phyloP scores from a whole-genome alignment of 305 asterid genomes.

The Ilex paraguariensis region DNA sequence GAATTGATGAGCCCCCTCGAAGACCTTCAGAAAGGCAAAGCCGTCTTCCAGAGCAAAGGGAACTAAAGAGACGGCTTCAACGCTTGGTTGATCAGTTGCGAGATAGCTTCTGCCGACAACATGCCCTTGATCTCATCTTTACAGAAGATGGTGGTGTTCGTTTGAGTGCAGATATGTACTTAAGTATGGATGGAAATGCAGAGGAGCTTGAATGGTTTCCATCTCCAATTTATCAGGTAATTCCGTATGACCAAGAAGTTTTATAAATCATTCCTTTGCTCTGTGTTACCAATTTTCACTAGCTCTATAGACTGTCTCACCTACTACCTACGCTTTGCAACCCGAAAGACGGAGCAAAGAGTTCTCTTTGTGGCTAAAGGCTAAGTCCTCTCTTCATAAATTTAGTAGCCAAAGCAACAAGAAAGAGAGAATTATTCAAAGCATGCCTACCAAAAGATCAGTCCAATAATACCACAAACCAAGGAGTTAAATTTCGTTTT shows the following conservation, averaged over 20 bases:
- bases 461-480: no score
- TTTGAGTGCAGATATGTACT: constrained; percentile 68
- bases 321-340: no score
- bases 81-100: constrained; percentile 73
- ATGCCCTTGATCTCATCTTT: constrained; percentile 79
- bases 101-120: constrained; percentile 84
- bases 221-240: constrained; percentile 78
- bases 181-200: constrained; percentile 50
- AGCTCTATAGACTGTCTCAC: no score
- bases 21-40: constrained; percentile 18
- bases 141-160: constrained; percentile 74
- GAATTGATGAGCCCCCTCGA: constrained; percentile 34
- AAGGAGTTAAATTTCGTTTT: neutral
- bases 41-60: constrained; percentile 72
- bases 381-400: no score
- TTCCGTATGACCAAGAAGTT: neutral
- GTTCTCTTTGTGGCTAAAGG: no score
- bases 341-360: no score
- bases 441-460: no score
- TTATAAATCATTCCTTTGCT: no score
- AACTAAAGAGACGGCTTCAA: constrained; percentile 61
- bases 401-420: no score
- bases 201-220: constrained; percentile 88
- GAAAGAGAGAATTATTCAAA: no score
- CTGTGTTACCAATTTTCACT: no score